These are phyloP conservation scores for Euphorbia schlechtendalii DNA, from an alignment of 441 rosid genomes.

Conservation along the genomic window DNA sequence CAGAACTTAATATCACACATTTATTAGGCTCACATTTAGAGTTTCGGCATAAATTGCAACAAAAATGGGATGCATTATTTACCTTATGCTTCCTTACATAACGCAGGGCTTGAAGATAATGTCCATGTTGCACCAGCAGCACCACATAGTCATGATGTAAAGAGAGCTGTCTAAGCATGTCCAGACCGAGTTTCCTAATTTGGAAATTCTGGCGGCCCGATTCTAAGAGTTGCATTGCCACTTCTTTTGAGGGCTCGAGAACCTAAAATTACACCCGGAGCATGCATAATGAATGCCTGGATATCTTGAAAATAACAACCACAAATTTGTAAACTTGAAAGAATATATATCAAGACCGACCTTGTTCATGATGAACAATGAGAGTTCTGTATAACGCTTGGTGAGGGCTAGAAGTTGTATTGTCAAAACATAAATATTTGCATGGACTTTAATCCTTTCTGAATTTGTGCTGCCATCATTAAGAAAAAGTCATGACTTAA, in stretches of 20 bases:
- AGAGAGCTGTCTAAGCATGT: constrained; percentile 90
- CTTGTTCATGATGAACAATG: constrained; percentile 74
- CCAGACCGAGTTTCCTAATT: constrained; percentile 81
- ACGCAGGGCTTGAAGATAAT: constrained; percentile 84
- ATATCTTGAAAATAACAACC: not conserved
- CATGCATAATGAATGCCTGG: constrained; percentile 9
- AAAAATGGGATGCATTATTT: constrained; percentile 10
- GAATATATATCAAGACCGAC: constrained; percentile 33
- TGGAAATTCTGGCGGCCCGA: constrained; percentile 59
- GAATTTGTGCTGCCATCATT: constrained; percentile 63
- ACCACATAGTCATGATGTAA: constrained; percentile 79
- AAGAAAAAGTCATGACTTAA: too few relatives aligned
- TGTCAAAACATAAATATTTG: constrained; percentile 65
- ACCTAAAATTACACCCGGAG: constrained; percentile 46
- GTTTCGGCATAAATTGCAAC: not conserved
- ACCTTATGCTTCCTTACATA: constrained; percentile 86
- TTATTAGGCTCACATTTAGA: not conserved
- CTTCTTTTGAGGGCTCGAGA: constrained; percentile 94
- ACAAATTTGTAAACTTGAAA: not conserved
- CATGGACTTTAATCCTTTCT: constrained; percentile 73
- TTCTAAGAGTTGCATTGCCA: constrained; percentile 84
- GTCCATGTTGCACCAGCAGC: constrained; percentile 78
- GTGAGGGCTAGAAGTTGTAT: constrained; percentile 62
- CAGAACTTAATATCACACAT: not conserved
- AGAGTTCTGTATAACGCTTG: constrained; percentile 71